These are phyloP conservation scores for Pseudonitzschia multiseries DNA, from an alignment of 108 stramenopile genomes.

Conservation along the genomic window DNA sequence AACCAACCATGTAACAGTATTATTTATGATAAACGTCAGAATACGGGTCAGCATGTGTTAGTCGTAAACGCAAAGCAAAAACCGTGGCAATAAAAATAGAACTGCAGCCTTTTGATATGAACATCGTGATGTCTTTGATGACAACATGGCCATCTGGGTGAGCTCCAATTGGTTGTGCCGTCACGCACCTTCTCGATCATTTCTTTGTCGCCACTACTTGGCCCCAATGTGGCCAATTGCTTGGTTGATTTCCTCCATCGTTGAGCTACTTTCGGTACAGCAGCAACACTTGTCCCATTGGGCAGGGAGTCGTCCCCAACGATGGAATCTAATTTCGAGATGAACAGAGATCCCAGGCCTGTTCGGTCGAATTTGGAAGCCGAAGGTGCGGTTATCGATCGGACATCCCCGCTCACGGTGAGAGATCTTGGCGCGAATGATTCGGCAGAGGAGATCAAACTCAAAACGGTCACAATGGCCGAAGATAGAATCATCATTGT, in stretches of 20 bases:
- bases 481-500: slow-evolving; percentile 26
- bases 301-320: background rate
- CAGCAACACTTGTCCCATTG: slow-evolving; percentile 39
- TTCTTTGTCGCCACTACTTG: slow-evolving; percentile 79
- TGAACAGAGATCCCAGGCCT: background rate
- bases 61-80: too few species aligned
- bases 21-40: too few species aligned
- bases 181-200: slow-evolving; percentile 80
- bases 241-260: slow-evolving; percentile 90
- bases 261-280: slow-evolving; percentile 55
- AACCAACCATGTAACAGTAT: too few species aligned
- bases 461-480: background rate
- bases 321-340: background rate
- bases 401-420: background rate
- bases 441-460: slow-evolving; percentile 15
- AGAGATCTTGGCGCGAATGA: slow-evolving; percentile 22
- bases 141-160: background rate
- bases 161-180: background rate
- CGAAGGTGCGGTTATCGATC: slow-evolving; percentile 2
- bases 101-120: background rate
- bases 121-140: background rate
- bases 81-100: too few species aligned
- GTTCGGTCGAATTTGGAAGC: background rate
- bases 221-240: slow-evolving; percentile 92
- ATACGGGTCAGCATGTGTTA: too few species aligned